phyloP scores from a whole-genome alignment of 805 yeast genomes.

The Hanseniaspora clermontiae region DNA sequence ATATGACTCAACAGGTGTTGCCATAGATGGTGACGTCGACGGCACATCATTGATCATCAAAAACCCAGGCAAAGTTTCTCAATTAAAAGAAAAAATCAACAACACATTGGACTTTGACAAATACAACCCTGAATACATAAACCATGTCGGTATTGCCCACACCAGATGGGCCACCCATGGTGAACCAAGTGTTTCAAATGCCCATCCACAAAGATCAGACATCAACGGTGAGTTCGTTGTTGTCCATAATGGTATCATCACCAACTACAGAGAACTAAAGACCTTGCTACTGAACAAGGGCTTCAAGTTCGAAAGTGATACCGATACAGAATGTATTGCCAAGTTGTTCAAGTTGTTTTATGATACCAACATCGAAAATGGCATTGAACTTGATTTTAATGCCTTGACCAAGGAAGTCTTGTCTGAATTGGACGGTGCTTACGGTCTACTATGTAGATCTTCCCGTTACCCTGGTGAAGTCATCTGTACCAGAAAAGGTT shows the following conservation, averaged over 20 bases:
- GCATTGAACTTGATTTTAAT: constrained; percentile 72
- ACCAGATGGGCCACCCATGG: constrained; percentile 99
- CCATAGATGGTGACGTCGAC: constrained; percentile 77
- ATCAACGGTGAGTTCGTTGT: constrained; percentile 69
- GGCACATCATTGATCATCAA: constrained; percentile 63
- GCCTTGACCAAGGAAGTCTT: constrained; percentile 86
- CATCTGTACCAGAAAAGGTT: constrained; percentile 94
- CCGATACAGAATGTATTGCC: constrained; percentile 97
- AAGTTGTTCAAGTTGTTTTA: constrained; percentile 83
- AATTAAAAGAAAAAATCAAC: constrained; percentile 55
- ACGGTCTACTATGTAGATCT: constrained; percentile 87
- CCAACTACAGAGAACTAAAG: constrained; percentile 84
- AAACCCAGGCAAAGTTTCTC: constrained; percentile 83
- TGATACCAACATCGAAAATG: constrained; percentile 60
- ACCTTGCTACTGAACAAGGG: constrained; percentile 73
- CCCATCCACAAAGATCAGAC: constrained; percentile 95
- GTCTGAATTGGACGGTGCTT: constrained; percentile 91
- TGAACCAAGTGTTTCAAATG: constrained; percentile 69
- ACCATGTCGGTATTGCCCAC: constrained; percentile 95
- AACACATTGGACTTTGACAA: constrained; percentile 17
- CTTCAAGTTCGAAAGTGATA: constrained; percentile 71
- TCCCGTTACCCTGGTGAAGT: constrained; percentile 89
- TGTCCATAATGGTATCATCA: constrained; percentile 96
- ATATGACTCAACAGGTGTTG: constrained; percentile 93
- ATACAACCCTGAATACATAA: constrained; percentile 48